A percentile compares a stretch with the other conserved stretches of the same genome.
phyloP scores from a whole-genome alignment of 2,329 filamentous ascomycete species.

The Clonostachys sp. region DNA sequence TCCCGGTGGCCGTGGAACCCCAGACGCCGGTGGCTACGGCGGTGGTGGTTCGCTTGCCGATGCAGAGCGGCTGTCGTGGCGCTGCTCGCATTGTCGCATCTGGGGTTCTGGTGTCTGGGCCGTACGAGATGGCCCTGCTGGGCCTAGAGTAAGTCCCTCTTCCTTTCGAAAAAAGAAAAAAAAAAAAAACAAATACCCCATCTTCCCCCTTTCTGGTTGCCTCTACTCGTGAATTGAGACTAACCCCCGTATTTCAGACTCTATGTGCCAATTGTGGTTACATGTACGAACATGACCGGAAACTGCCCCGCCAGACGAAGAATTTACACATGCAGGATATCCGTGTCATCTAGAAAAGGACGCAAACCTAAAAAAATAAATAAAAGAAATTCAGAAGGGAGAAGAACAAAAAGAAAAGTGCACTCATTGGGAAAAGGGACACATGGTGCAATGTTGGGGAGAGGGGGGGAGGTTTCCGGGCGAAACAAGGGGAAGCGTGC shows the following conservation, averaged over 20 bases:
- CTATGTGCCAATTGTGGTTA: conserved; percentile 93
- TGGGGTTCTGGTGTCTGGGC: conserved; percentile 93
- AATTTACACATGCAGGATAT: conserved; percentile 27
- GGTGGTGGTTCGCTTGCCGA: conserved; percentile 68
- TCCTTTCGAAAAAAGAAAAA: neutral
- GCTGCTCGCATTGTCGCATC: conserved; percentile 81
- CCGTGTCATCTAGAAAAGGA: neutral
- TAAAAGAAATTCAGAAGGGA: neutral
- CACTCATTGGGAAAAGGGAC: neutral
- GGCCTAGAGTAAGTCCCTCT: conserved; percentile 63
- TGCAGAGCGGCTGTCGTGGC: conserved; percentile 76
- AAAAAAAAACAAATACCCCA: no score
- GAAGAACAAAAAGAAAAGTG: neutral
- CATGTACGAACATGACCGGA: conserved; percentile 81
- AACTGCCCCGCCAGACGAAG: conserved; percentile 56
- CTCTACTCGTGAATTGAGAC: neutral
- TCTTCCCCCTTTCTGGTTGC: conserved; percentile 6
- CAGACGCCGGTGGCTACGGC: conserved; percentile 71
- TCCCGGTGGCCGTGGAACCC: conserved; percentile 71
- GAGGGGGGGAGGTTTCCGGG: no score
- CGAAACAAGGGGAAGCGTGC: no score
- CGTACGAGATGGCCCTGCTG: conserved; percentile 83
- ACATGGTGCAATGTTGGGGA: no score
- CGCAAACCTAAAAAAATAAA: neutral
- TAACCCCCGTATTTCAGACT: conserved; percentile 45